These are phyloP conservation scores for Candida andamanensis DNA, from an alignment of 805 yeast species.

Conservation along the genomic window DNA sequence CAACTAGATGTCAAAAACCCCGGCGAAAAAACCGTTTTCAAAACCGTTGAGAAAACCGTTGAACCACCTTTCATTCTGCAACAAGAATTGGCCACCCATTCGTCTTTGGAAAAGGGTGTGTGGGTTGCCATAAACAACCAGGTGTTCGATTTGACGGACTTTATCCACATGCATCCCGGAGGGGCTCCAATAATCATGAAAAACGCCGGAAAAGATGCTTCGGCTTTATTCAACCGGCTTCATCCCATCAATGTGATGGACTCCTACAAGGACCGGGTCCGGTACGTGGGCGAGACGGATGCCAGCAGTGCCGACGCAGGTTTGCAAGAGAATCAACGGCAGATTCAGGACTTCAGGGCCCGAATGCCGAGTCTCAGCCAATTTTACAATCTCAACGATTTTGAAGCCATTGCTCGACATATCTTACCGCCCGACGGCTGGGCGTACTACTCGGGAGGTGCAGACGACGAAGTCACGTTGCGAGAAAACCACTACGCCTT, in stretches of 20 bases:
- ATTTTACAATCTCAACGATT: constrained; percentile 31
- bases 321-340: constrained; percentile 1
- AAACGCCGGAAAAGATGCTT: constrained; percentile 57
- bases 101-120: constrained; percentile 7
- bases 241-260: constrained; percentile 26
- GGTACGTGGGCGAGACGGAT: constrained; percentile 2
- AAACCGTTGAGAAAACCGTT: too few relatives aligned
- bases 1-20: too few relatives aligned
- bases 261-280: constrained; percentile 9
- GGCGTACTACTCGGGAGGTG: constrained; percentile 48
- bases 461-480: constrained; percentile 82
- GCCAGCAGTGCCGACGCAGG: neutral
- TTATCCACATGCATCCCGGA: constrained; percentile 68
- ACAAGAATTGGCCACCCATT: constrained; percentile 14
- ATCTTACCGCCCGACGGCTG: constrained; percentile 27
- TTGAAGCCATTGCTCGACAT: constrained; percentile 32
- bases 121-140: constrained; percentile 48
- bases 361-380: constrained; percentile 25
- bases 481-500: constrained; percentile 85
- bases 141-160: constrained; percentile 76
- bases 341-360: constrained; percentile 1
- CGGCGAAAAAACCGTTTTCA: too few relatives aligned
- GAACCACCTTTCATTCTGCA: too few relatives aligned
- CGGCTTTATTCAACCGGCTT: constrained; percentile 45
- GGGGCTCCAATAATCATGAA: constrained; percentile 54